These are phyloP conservation scores for Tetrapisispora fleetii DNA, from an alignment of 805 yeast genomes.

Conservation along the genomic window DNA sequence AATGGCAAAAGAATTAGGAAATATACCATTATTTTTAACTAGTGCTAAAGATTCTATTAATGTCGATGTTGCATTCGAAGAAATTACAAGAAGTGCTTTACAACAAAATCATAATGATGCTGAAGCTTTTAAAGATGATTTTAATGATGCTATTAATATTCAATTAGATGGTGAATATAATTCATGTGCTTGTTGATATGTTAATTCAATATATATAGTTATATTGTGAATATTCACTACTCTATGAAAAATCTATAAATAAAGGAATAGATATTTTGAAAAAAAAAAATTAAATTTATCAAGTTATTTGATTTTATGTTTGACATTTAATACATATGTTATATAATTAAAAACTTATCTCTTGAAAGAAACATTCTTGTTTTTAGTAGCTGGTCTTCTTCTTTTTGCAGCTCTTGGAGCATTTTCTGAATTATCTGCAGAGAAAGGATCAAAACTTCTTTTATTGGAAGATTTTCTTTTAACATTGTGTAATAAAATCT, in stretches of 20 bases:
- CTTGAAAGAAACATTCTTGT: slow-evolving; percentile 25
- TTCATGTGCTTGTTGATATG: slow-evolving; percentile 58
- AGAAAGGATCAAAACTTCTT: slow-evolving; percentile 54
- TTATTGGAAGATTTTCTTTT: slow-evolving; percentile 16
- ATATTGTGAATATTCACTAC: no score
- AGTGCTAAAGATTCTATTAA: slow-evolving; percentile 94
- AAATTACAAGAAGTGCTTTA: slow-evolving; percentile 87
- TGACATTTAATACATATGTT: background rate
- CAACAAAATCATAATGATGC: slow-evolving; percentile 69
- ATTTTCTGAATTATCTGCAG: slow-evolving; percentile 30
- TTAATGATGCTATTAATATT: slow-evolving; percentile 91
- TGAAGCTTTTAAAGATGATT: slow-evolving; percentile 85
- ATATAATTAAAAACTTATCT: slow-evolving; percentile 6
- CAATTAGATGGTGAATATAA: slow-evolving; percentile 75
- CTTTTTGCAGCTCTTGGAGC: slow-evolving; percentile 50
- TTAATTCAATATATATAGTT: background rate
- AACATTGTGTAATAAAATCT: slow-evolving; percentile 26
- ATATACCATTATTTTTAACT: slow-evolving; percentile 91
- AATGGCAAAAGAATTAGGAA: slow-evolving; percentile 54
- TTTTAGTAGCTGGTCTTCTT: slow-evolving; percentile 17
- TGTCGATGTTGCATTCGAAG: slow-evolving; percentile 92
- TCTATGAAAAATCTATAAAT: background rate
- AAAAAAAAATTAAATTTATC: no score
- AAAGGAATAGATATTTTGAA: background rate
- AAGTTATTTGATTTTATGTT: background rate